Conservation (phyloP, 2,329 filamentous ascomycete species). For the Neofusicoccum sp. region DNA sequence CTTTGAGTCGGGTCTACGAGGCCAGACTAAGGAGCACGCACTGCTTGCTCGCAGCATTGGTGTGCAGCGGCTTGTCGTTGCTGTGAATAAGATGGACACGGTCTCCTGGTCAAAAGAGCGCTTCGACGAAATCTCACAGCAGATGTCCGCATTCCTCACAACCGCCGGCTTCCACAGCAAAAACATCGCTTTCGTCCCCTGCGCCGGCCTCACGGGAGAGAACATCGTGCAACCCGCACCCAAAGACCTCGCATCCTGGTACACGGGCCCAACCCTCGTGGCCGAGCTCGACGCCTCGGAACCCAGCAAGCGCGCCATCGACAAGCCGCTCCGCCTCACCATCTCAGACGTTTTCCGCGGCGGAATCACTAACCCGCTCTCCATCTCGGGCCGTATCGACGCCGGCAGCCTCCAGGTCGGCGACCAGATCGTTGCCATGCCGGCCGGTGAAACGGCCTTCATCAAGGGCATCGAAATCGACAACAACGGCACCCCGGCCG, state of each 20-base stretch:
- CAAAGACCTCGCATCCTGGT: conserved; percentile 67
- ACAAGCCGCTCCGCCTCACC: conserved; percentile 81
- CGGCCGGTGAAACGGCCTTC: conserved; percentile 76
- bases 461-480: conserved; percentile 83
- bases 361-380: conserved; percentile 77
- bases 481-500: conserved; percentile 59
- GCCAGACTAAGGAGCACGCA: conserved; percentile 93
- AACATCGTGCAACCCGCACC: conserved; percentile 71
- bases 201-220: conserved; percentile 85
- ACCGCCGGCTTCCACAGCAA: conserved; percentile 80
- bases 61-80: conserved; percentile 83
- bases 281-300: conserved; percentile 85
- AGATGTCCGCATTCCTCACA: conserved; percentile 80
- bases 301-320: conserved; percentile 68
- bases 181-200: conserved; percentile 84
- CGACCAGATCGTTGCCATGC: conserved; percentile 77
- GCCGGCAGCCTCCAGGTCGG: conserved; percentile 82
- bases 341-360: conserved; percentile 85
- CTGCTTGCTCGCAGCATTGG: conserved; percentile 88
- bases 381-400: conserved; percentile 83
- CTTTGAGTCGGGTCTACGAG: conserved; percentile 90
- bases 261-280: conserved; percentile 75
- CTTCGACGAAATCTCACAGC: conserved; percentile 82
- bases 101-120: conserved; percentile 79
- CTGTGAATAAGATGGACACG: conserved; percentile 93